These are phyloP conservation scores for Dalechampia spathulata DNA, from an alignment of 441 rosid species.

Conservation along the genomic window DNA sequence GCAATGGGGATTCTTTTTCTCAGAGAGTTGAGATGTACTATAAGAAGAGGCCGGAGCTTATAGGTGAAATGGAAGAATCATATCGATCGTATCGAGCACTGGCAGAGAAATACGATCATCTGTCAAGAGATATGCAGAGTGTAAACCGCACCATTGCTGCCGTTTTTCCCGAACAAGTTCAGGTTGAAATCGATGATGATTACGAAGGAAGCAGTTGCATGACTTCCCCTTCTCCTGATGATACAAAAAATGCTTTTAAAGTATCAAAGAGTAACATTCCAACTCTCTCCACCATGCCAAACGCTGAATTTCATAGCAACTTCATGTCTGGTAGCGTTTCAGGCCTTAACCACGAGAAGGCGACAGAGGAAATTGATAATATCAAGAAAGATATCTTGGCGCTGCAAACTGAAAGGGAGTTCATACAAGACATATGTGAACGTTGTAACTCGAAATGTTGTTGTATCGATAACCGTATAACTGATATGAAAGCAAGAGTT, in stretches of 20 bases:
- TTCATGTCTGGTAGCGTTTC: slow-evolving; percentile 36
- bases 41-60: slow-evolving; percentile 70
- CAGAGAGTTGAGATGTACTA: slow-evolving; percentile 80
- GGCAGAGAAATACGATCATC: slow-evolving; percentile 74
- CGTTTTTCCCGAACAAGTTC: slow-evolving; percentile 79
- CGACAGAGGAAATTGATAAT: slow-evolving; percentile 50
- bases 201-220: slow-evolving; percentile 22
- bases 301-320: too few relatives aligned
- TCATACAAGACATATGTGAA: slow-evolving; percentile 46
- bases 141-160: slow-evolving; percentile 85
- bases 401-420: slow-evolving; percentile 71
- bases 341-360: slow-evolving; percentile 47
- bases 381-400: slow-evolving; percentile 64
- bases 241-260: background rate
- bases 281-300: slow-evolving; percentile 37
- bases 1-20: slow-evolving; percentile 73
- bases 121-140: slow-evolving; percentile 82
- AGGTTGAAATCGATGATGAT: slow-evolving; percentile 41
- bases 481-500: slow-evolving; percentile 48
- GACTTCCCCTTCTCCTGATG: slow-evolving; percentile 14
- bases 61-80: slow-evolving; percentile 58
- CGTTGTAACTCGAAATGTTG: slow-evolving; percentile 42
- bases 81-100: slow-evolving; percentile 66
- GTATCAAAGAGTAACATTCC: slow-evolving; percentile 20
- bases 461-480: slow-evolving; percentile 48